These are phyloP conservation scores for Pichia sp. DNA, from an alignment of 1,139 yeast species.

Conservation along the genomic window DNA sequence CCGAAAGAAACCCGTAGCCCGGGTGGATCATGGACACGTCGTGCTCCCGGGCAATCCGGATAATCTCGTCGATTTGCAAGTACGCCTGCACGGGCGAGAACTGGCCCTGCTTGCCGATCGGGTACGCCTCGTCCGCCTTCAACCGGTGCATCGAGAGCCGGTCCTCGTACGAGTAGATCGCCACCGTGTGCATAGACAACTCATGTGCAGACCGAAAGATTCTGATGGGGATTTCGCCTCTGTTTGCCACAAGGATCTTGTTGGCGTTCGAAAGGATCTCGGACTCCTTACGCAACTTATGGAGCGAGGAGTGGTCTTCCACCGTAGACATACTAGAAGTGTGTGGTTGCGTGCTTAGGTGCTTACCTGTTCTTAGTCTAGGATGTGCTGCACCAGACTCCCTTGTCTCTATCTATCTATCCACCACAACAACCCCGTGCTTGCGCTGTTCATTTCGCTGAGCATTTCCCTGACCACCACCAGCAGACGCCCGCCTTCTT, in stretches of 20 bases:
- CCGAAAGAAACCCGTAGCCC: conserved; percentile 95
- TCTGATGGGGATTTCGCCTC: conserved; percentile 86
- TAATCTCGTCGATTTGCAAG: conserved; percentile 91
- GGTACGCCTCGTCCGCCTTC: conserved; percentile 90
- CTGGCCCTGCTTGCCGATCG: conserved; percentile 85
- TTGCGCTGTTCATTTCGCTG: too few relatives aligned
- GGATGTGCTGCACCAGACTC: neutral
- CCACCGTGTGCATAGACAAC: conserved; percentile 95
- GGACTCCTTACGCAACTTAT: conserved; percentile 54
- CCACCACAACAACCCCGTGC: too few relatives aligned
- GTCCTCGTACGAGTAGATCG: conserved; percentile 95
- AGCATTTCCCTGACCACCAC: too few relatives aligned
- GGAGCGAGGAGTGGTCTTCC: conserved; percentile 33
- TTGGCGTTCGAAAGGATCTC: conserved; percentile 61
- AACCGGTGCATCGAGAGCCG: conserved; percentile 91
- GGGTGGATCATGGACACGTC: conserved; percentile 96
- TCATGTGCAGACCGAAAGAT: conserved; percentile 98
- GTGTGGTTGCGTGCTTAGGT: neutral
- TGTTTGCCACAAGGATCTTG: conserved; percentile 85
- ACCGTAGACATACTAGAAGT: conserved; percentile 26
- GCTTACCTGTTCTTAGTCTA: neutral
- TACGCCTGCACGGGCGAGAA: conserved; percentile 95
- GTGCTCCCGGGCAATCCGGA: conserved; percentile 82
- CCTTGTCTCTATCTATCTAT: too few relatives aligned
- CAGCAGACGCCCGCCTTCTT: neutral